phyloP scores from a whole-genome alignment of 2,329 filamentous ascomycete genomes.

The Apiospora malaysiana region DNA sequence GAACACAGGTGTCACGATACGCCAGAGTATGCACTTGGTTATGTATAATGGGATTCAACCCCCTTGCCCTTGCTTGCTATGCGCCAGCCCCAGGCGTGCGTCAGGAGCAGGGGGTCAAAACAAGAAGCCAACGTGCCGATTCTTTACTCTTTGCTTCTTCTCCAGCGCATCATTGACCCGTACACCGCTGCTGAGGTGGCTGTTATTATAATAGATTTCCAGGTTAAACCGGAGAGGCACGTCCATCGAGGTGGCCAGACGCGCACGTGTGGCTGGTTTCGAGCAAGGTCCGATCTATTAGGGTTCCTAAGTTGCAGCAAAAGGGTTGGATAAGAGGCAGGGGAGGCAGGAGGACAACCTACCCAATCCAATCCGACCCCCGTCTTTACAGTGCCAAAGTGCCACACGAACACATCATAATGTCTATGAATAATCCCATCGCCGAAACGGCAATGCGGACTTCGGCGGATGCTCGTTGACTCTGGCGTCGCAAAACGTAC shows the following conservation, averaged over 20 bases:
- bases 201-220: too few species aligned
- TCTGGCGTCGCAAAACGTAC: neutral
- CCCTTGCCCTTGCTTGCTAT: too few species aligned
- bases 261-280: neutral
- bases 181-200: neutral
- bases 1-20: neutral
- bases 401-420: neutral
- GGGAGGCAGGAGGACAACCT: neutral
- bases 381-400: too few species aligned
- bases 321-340: neutral
- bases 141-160: neutral
- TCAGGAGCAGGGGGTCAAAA: constrained; percentile 5
- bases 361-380: neutral
- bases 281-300: neutral
- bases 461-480: neutral
- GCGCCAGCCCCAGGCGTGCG: neutral
- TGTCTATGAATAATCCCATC: neutral
- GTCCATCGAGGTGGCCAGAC: neutral
- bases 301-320: neutral
- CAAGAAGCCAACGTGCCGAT: neutral
- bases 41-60: neutral
- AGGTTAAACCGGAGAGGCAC: neutral
- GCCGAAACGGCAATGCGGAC: neutral
- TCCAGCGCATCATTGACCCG: neutral
- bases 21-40: neutral